phyloP scores from a whole-genome alignment of 1,284 basidiomycete genomes.

The Moniliella sp. region DNA sequence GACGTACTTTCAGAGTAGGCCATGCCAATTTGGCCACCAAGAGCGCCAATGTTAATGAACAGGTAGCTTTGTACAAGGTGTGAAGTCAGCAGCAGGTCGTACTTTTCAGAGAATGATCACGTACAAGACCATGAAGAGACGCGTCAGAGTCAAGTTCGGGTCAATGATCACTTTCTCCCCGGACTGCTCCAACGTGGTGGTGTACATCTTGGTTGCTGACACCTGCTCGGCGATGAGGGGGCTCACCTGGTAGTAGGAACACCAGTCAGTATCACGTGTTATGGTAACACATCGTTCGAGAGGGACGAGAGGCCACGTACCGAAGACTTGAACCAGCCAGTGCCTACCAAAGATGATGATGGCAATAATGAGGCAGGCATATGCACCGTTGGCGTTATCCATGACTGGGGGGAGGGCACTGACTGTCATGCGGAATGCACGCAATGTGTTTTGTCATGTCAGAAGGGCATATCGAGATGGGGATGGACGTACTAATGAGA shows the following conservation, averaged over 20 bases:
- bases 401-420: too few species aligned
- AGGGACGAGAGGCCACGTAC: too few species aligned
- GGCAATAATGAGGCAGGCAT: conserved; percentile 43
- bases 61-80: too few species aligned
- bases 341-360: conserved; percentile 38
- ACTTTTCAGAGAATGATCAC: too few species aligned
- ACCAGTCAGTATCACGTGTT: too few species aligned
- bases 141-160: conserved; percentile 45
- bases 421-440: too few species aligned
- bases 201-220: conserved; percentile 11
- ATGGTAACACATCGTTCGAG: too few species aligned
- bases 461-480: too few species aligned
- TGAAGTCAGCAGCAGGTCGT: too few species aligned
- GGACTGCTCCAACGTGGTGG: conserved; percentile 34
- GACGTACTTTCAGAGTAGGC: too few species aligned
- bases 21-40: conserved; percentile 35
- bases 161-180: conserved; percentile 65
- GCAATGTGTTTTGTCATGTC: too few species aligned
- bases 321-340: conserved; percentile 63
- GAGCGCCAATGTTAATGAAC: conserved; percentile 26
- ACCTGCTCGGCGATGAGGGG: conserved; percentile 38
- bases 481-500: conserved; percentile 51
- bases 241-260: conserved; percentile 7
- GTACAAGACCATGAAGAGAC: conserved; percentile 31
- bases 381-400: conserved; percentile 39